A percentile compares a stretch with the other conserved stretches of the same genome.
phyloP scores from a whole-genome alignment of 192 early-diverging fungal genomes.

The Dimargaris cristalligena region DNA sequence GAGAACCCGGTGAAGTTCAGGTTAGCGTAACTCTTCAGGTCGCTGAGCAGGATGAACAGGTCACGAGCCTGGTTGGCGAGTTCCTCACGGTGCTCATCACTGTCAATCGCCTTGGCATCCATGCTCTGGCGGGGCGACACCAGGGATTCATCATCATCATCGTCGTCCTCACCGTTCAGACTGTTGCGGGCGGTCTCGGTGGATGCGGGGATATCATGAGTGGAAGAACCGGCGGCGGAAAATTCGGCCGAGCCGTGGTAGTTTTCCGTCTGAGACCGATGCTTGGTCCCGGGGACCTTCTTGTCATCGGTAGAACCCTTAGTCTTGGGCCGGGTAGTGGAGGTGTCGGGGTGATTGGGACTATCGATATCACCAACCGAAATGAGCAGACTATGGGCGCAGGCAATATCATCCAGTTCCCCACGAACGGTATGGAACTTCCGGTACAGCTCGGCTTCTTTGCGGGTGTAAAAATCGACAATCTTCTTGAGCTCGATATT shows the following conservation, averaged over 20 bases:
- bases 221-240: background rate
- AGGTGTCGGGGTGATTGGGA: background rate
- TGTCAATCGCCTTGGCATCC: constrained; percentile 6
- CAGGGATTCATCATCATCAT: constrained; percentile 1
- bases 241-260: background rate
- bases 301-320: background rate
- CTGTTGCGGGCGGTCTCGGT: background rate
- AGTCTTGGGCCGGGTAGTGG: background rate
- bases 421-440: constrained; percentile 42
- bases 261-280: background rate
- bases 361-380: background rate
- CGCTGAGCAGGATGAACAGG: constrained; percentile 67
- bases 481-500: constrained; percentile 78
- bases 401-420: constrained; percentile 31
- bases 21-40: constrained; percentile 73
- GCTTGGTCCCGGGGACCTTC: background rate
- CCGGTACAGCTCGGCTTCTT: constrained; percentile 59
- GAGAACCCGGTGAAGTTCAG: constrained; percentile 83
- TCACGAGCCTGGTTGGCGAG: constrained; percentile 40
- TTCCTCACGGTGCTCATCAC: constrained; percentile 17
- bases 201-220: constrained; percentile 10
- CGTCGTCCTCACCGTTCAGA: background rate
- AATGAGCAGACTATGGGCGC: constrained; percentile 2
- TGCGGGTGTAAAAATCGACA: constrained; percentile 59
- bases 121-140: background rate